phyloP scores from a whole-genome alignment of 2,329 filamentous ascomycete species.

The Aspergillus sp. region DNA sequence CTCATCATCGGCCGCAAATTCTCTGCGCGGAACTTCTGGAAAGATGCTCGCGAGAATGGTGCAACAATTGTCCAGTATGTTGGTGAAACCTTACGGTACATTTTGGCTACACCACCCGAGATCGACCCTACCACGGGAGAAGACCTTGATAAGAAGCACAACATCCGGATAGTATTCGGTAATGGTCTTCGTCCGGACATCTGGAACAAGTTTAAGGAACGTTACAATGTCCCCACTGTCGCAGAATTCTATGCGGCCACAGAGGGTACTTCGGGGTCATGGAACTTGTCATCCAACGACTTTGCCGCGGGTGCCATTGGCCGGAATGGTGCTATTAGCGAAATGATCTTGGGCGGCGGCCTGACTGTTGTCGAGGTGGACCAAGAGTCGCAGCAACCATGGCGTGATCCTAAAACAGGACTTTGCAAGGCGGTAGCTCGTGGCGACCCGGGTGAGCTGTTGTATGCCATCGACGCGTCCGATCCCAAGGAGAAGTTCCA shows the following conservation, averaged over 20 bases:
- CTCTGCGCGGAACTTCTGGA: conserved; percentile 70
- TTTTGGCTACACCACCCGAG: conserved; percentile 60
- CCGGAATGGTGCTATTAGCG: conserved; percentile 58
- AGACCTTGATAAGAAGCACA: conserved; percentile 64
- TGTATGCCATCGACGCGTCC: conserved; percentile 61
- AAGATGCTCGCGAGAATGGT: conserved; percentile 61
- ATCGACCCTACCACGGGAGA: conserved; percentile 58
- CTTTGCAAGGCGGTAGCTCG: conserved; percentile 55
- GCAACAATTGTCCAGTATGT: conserved; percentile 81
- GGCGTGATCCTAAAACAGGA: conserved; percentile 61
- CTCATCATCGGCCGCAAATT: conserved; percentile 70
- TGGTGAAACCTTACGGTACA: conserved; percentile 77
- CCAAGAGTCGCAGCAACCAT: conserved; percentile 60
- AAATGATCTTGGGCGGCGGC: conserved; percentile 45
- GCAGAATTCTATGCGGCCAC: conserved; percentile 78
- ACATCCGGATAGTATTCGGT: conserved; percentile 68
- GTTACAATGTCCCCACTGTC: conserved; percentile 67
- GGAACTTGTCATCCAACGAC: conserved; percentile 68
- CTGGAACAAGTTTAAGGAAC: conserved; percentile 75
- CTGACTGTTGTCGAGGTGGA: conserved; percentile 63
- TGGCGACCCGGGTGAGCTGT: conserved; percentile 66
- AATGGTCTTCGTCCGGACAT: conserved; percentile 82
- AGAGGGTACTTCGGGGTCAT: conserved; percentile 62
- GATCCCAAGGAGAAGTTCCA: conserved; percentile 63
- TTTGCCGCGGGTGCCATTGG: conserved; percentile 73